Evolutionary conservation across 2,329 filamentous ascomycete genomes (phyloP), one percentile per base, ranked within the genome.

Genomic region (Ilyonectria sp.): DNA sequence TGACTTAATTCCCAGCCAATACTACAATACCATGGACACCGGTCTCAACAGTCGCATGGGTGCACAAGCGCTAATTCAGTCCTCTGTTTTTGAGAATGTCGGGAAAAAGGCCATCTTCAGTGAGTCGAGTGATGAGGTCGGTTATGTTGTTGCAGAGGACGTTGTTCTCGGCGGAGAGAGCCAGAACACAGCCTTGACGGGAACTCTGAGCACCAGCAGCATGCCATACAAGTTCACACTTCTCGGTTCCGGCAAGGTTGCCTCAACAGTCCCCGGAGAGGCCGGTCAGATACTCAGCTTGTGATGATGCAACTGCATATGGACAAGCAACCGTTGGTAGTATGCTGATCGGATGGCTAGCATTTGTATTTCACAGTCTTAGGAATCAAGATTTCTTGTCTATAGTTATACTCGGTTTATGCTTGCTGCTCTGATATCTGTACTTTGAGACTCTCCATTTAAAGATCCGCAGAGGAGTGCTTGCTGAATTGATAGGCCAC

Each of bases 21-120:
- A 75, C 40, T 75, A 75, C 3, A 23, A 75, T 40, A 74, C 71
- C 5, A 74, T 75, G 71, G 73, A 75, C 17, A 75, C 73, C 6
- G 73, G 73, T 1, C 67, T 75, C 11, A 75, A 75, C 58, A 70
- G 63, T 9, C 73, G 73, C 29, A 75, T 75, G 71, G 63, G 60
- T 2, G 73, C 73, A 1, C 73, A 75, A 9, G 71, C 70, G 1
- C 65, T 75, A 0, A 75, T 75, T 0, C 73, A 75, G 29, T 70
- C 65, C 2, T 75, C 73, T 1, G 73, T 74, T 0, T 75, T 75
- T 13, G 53, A 65, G 10, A 74, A 75, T 7, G 69, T 74, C 0
- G 73, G 73, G 8, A 75, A 75, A 49, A 75, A 75, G 31, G 73
- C 73, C 1, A 74, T 74, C n/a, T 74, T 69, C 15, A 74, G 65